A percentile compares a stretch with the other conserved stretches of the same genome.
These are phyloP conservation scores for Hyphodiscus sp. DNA, from an alignment of 2,329 filamentous ascomycete genomes.

Conservation along the genomic window DNA sequence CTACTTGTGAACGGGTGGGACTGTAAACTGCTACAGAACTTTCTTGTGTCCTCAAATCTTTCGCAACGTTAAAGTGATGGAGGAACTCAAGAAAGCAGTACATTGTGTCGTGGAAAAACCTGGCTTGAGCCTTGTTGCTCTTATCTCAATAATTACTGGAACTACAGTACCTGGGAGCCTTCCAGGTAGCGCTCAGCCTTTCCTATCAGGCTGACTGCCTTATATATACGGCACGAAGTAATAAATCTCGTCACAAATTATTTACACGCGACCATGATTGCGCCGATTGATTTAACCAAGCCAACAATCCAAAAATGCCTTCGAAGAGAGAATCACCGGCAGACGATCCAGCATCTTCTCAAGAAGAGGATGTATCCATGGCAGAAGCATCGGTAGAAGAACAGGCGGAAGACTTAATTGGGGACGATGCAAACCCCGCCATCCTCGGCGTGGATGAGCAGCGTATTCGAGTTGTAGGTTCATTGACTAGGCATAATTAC, in stretches of 20 bases:
- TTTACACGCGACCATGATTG: neutral
- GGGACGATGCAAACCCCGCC: constrained; percentile 13
- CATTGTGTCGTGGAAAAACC: too few species aligned
- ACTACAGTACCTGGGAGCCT: neutral
- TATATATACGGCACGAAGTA: neutral
- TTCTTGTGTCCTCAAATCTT: too few species aligned
- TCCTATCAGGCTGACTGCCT: neutral
- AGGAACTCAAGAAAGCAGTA: too few species aligned
- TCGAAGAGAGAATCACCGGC: constrained; percentile 19
- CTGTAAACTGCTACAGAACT: too few species aligned
- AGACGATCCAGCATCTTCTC: neutral
- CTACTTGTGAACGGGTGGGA: too few species aligned
- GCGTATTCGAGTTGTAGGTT: constrained; percentile 25
- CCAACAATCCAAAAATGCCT: constrained; percentile 14
- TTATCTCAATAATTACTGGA: too few species aligned
- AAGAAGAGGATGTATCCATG: constrained; percentile 25
- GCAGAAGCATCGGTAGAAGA: constrained; percentile 15
- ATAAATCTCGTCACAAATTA: constrained; percentile 5
- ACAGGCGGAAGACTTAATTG: neutral
- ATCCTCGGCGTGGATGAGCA: constrained; percentile 17
- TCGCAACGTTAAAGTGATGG: too few species aligned
- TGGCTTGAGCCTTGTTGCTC: too few species aligned
- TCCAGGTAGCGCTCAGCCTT: neutral
- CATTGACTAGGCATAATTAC: neutral
- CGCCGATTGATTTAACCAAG: constrained; percentile 3